Evolutionary conservation across 257 asterid genomes (phyloP), one percentile per base, ranked within the genome.

Genomic region (Petunia axillaris): DNA sequence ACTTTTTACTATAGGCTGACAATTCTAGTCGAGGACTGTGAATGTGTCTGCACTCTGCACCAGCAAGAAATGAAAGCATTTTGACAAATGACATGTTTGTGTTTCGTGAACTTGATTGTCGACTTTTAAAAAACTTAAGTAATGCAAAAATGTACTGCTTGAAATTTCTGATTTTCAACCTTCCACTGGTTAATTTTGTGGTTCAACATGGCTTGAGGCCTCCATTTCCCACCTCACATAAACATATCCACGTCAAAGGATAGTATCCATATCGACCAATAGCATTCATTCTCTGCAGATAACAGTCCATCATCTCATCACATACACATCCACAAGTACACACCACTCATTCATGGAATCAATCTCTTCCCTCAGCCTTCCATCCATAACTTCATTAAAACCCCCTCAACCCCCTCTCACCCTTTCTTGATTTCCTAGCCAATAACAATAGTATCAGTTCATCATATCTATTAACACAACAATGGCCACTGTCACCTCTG

Each of bases 401-500:
- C 85, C 88, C 80, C 85, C 62, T 58, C 54, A 44, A 0, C 40
- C 85, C 82, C 40, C 54, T 41, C 48, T n/a, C 13, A 25, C 46
- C 8, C 80, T 77, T 77, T 88, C 87, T 84, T 87, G 83, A 82
- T 81, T 70, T 77, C 37, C 7, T 38, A 66, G 8, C 10, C 35
- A 40, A 66, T 41, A 66, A 39, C 35, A 59, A 16, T 58, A 77
- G 80, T 39, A 77, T 40, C 80, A 58, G 14, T 25, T 25, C 44
- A 48, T 35, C 58, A 71, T 48, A 71, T 1, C 37, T 35, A 55
- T 7, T 13, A 66, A 74, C 79, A 80, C 8, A 66, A 74, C 79
- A 80, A 90, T 91, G 97, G 93, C 97, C 78, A 64, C 89, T 3
- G 80, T 90, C n/a, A 87, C 97, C 85, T 90, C 94, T 44, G 88